Evolutionary conservation across 2,329 filamentous ascomycete species (phyloP), one percentile per base, ranked within the genome.

Genomic region (Kalaharituber pfeilii): DNA sequence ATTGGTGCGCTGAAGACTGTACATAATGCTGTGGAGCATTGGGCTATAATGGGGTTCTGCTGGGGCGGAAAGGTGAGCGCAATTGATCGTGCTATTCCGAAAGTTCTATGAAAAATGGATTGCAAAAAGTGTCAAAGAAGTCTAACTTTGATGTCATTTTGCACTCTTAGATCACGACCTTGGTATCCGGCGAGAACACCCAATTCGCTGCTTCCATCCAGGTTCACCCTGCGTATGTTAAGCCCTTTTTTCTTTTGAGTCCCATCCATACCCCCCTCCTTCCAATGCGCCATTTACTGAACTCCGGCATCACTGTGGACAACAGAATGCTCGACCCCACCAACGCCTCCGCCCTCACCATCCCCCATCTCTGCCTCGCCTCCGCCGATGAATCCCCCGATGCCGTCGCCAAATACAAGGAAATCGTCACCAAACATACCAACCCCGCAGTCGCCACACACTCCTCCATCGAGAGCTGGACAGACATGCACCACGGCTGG

Each of bases 401-500:
- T 2, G 72, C 72, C 36, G 75, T 81, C 0, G 66, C 69, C 42
- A 66, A 68, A 44, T 75, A 76, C 66, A 71, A 76, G 64, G 66
- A 70, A n/a, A 69, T 69, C 8, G 71, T 83, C 51, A 69, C 68
- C 36, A 68, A 65, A n/a, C 51, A 56, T 11, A 8, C 29, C n/a
- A 55, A 55, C n/a, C 51, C 47, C 13, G 50, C 13, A 3, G 53
- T 60, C 20, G 51, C 25, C 9, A 66, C 67, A 26, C 68, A 75
- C 55, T 78, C 79, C 63, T 73, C 79, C 58, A 74, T 82, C 52
- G 80, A 84, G 70, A 78, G 66, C n/a, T 84, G 82, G 63, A 62
- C 63, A 24, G 78, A 78, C 63, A 81, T 82, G 72, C 74, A 80
- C 64, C 81, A 85, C 67, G 81, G 81, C 45, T 85, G 80, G 80